Base-by-base conservation (phyloP, 495 filamentous ascomycete genomes). In the Neurospora discreta region DNA sequence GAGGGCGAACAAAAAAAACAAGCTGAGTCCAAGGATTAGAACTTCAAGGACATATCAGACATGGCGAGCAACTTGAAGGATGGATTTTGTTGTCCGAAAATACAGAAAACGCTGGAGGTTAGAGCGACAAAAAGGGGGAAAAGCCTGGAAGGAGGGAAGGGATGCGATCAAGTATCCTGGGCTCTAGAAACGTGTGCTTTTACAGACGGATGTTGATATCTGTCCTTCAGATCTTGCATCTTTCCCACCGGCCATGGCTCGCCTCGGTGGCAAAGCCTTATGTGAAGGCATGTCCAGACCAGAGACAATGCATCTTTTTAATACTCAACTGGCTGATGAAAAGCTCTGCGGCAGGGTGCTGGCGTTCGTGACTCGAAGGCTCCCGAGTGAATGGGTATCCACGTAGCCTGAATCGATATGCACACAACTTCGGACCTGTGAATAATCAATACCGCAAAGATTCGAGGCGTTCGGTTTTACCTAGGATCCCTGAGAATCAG, bases 281-380 rank as follows among this genome's bases (percentile, higher is more conserved):
- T 23, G 44, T 15, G 44, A 15, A 23, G 44, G 44, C 44, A 52
- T 26, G 20, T 52, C 44, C 10, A 10, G 20, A 52, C 44, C 44
- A 20, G 20, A 4, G 20, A 52, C 44, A 52, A n/a, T 52, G 10
- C 44, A 20, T 52, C 1, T 52, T 23, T 4, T 5, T 52, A 1
- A 52, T 52, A 9, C 13, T 1, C 1, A 52, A 23, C n/a, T 52
- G 44, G n/a, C n/a, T 1, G n/a, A 46, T 46, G 3, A 20, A 20
- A 8, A 46, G 43, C 18, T 1, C 10, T 52, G 44, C 5, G 0
- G n/a, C 13, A 20, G 10, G 44, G 3, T 11, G 20, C 23, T 52
- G 20, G 15, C 2, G n/a, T 5, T 0, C 5, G 10, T 23, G 13
- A 52, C 20, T 13, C 13, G 0, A 0, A 23, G 0, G 5, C 5